phyloP scores from a whole-genome alignment of 495 filamentous ascomycete genomes.

The Xylaria nigripes region DNA sequence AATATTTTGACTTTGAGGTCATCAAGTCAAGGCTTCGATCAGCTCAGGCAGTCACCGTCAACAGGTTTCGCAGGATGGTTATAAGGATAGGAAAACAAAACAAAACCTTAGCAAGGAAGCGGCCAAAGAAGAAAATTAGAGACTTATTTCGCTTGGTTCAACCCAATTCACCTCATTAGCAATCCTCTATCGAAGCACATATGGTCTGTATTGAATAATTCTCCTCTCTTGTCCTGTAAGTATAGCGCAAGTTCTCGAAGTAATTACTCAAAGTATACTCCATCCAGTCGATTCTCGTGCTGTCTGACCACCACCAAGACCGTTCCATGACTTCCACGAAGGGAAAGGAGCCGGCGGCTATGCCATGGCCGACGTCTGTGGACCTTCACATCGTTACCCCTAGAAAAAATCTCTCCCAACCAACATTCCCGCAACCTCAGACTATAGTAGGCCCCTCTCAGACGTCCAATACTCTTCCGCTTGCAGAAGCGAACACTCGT shows the following conservation, averaged over 20 bases:
- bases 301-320: constrained; percentile 10
- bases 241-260: background rate
- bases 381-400: background rate
- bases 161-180: background rate
- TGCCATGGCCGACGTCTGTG: constrained; percentile 6
- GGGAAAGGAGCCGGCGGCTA: constrained; percentile 3
- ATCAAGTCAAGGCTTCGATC: background rate
- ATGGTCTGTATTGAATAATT: background rate
- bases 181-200: background rate
- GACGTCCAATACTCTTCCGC: constrained; percentile 6
- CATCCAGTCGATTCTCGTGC: background rate
- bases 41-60: constrained; percentile 3
- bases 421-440: constrained; percentile 18
- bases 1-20: background rate
- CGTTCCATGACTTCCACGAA: constrained; percentile 7
- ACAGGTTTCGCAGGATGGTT: background rate
- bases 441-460: constrained; percentile 2
- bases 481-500: background rate
- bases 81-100: background rate
- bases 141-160: background rate
- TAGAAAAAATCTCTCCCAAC: constrained; percentile 10
- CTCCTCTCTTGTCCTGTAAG: background rate
- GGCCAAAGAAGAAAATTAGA: background rate
- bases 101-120: background rate
- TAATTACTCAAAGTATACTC: background rate